Conservation (phyloP, 2,329 filamentous ascomycete genomes). For the Pestalotiopsis sp. region DNA sequence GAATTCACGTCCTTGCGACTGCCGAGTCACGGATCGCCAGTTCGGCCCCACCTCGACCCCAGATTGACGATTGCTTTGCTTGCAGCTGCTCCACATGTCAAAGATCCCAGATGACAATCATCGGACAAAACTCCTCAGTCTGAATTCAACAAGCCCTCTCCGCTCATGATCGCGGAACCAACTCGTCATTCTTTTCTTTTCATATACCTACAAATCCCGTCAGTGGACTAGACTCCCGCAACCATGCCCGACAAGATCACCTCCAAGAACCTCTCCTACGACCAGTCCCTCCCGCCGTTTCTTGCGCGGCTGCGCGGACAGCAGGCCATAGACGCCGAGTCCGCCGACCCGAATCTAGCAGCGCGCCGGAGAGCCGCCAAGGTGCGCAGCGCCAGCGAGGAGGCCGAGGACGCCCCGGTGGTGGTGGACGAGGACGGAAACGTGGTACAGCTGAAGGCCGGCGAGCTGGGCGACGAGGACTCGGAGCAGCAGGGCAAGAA, state of each 20-base stretch:
- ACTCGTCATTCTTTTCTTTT: neutral
- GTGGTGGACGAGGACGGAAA: constrained; percentile 76
- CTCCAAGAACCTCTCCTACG: constrained; percentile 71
- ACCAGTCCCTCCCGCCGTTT: constrained; percentile 61
- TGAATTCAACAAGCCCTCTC: neutral
- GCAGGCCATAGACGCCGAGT: constrained; percentile 48
- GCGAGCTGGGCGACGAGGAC: constrained; percentile 31
- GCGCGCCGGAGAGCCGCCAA: constrained; percentile 51
- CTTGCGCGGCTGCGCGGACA: constrained; percentile 59
- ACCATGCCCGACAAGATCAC: constrained; percentile 63
- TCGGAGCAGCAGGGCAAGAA: constrained; percentile 32
- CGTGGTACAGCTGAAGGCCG: constrained; percentile 52
- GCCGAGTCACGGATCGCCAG: neutral
- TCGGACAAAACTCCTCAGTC: neutral
- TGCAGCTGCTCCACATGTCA: neutral
- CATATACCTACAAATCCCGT: neutral
- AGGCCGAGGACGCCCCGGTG: constrained; percentile 76
- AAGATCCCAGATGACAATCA: neutral
- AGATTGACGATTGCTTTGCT: neutral
- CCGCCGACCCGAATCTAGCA: constrained; percentile 56
- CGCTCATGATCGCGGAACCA: neutral
- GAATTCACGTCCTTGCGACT: neutral
- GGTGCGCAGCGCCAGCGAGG: constrained; percentile 64
- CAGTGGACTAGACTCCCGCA: neutral
- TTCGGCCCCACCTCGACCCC: neutral